Evolutionary conservation across 1,284 basidiomycete species (phyloP), one percentile per base, ranked within the genome.

Genomic region (Lignosus rhinocerotis): DNA sequence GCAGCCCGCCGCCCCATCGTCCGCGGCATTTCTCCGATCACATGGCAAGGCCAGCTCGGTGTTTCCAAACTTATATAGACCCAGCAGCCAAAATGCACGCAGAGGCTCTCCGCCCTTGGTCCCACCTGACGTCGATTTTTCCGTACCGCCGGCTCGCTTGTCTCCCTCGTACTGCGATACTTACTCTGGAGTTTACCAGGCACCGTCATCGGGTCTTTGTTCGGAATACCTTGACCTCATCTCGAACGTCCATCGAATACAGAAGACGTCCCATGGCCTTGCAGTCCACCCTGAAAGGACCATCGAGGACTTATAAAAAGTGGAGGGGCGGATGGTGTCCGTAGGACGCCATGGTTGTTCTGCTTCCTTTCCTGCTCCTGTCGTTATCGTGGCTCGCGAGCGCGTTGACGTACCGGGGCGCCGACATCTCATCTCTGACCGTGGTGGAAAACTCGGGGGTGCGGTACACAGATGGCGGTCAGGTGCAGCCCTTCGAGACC

Each of bases 391-490:
- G 58, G 45, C 51, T 60, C 3, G 53, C 62, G 16, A 49, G 52
- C 55, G 65, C 67, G 21, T 56, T 86, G 43, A 76, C 76, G 8
- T 84, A 80, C 67, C 78, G 77, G 31, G 84, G 82, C 25, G 83
- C 84, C 12, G 85, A 88, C 66, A 80, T 86, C 58, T 85, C 83
- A 30, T 86, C 84, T 0, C 68, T 88, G 10, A 66, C 78, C 16
- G 76, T 83, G 44, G 75, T 86, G 6, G 86, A 87, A 68, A 75
- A 76, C 21, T 70, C 75, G 5, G 84, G 85, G 4, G 68, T 75
- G 12, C 71, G 66, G 0, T 87, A 80, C 71, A 76, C 77, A n/a
- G 82, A 84, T 55, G 62, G 64, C 49, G 80, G 79, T 2, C 65
- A 70, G 2, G 73, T 70, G 6, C 55, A 76, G 69, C 66, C 73